Conservation (phyloP, 2,329 filamentous ascomycete genomes). For the Boeremia lycopersici region DNA sequence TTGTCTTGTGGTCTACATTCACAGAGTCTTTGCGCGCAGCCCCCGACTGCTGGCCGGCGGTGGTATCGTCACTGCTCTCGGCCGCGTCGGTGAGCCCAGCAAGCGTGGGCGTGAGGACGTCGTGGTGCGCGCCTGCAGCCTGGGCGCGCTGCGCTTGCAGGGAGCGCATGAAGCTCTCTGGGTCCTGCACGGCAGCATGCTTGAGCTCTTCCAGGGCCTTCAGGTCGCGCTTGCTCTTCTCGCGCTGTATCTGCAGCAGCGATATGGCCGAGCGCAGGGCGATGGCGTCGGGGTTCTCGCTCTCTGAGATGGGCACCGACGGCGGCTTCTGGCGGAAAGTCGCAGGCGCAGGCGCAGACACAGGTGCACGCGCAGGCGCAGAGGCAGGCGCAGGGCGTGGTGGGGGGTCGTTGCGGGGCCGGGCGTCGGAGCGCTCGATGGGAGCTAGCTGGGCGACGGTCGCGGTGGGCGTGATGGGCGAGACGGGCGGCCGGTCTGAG, state of each 20-base stretch:
- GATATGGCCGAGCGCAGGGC: conserved; percentile 85
- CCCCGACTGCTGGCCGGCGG: conserved; percentile 20
- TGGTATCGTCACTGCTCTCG: conserved; percentile 25
- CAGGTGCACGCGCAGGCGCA: conserved; percentile 5
- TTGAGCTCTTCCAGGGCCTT: conserved; percentile 72
- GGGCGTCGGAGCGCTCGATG: conserved; percentile 32
- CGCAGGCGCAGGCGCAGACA: conserved; percentile 10
- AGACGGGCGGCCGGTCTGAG: conserved; percentile 47
- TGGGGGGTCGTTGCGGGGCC: conserved; percentile 34
- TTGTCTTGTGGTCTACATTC: conserved; percentile 18
- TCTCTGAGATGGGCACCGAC: conserved; percentile 54
- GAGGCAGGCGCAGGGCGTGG: conserved; percentile 21
- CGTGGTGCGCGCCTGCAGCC: conserved; percentile 33
- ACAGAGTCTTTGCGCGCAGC: conserved; percentile 38
- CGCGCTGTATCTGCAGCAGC: conserved; percentile 83
- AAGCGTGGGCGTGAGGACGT: conserved; percentile 47
- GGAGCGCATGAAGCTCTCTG: conserved; percentile 73
- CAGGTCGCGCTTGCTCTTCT: conserved; percentile 78
- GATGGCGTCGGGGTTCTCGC: conserved; percentile 80
- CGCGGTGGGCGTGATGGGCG: conserved; percentile 49
- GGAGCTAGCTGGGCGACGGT: conserved; percentile 44
- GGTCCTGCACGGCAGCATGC: conserved; percentile 71
- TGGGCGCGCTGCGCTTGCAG: conserved; percentile 64
- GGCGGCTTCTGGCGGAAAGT: conserved; percentile 52
- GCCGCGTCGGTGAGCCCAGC: conserved; percentile 42